phyloP scores from a whole-genome alignment of 495 filamentous ascomycete genomes.

The Tuber microsphaerosporum region DNA sequence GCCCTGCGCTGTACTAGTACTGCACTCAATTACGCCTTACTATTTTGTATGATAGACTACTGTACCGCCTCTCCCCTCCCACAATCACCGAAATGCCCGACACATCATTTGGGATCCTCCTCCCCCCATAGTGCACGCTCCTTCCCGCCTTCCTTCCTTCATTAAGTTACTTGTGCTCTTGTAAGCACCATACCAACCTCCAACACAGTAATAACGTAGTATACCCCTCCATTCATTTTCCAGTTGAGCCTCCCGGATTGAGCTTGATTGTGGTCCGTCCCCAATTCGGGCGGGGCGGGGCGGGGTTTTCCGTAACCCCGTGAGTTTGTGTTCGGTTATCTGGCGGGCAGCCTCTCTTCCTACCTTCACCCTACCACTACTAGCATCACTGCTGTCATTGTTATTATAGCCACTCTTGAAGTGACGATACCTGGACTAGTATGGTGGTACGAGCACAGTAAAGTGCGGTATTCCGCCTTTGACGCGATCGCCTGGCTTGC shows the following conservation, averaged over 20 bases:
- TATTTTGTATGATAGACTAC: background rate
- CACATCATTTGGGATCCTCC: background rate
- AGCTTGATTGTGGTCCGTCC: background rate
- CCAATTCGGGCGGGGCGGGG: background rate
- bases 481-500: background rate
- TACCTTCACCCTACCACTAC: background rate
- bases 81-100: background rate
- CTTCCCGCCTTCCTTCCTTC: background rate
- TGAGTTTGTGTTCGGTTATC: background rate
- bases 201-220: constrained; percentile 1
- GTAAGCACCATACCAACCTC: background rate
- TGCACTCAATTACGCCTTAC: background rate
- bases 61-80: background rate
- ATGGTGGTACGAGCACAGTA: background rate
- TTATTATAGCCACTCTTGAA: background rate
- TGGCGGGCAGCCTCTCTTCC: background rate
- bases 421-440: background rate
- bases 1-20: no score
- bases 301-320: background rate
- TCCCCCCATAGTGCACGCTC: background rate
- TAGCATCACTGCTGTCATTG: background rate
- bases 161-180: background rate
- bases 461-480: background rate
- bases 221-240: background rate
- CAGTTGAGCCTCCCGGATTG: background rate